These are phyloP conservation scores for Papiliotrema flavescens DNA, from an alignment of 1,284 basidiomycete genomes.

Conservation along the genomic window DNA sequence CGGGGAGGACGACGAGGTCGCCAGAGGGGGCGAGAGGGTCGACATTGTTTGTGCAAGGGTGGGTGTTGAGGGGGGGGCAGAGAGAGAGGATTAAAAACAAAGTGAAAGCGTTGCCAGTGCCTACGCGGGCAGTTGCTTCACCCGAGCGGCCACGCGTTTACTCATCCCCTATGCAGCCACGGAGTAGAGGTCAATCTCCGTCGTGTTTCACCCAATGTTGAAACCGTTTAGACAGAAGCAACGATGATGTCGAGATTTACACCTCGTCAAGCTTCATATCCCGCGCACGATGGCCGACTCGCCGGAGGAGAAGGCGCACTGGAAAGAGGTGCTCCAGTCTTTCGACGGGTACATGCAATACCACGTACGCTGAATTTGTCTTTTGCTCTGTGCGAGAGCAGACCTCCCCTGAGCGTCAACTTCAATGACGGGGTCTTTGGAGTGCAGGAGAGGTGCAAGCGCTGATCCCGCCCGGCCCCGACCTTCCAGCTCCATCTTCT, in stretches of 20 bases:
- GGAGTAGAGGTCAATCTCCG: no score
- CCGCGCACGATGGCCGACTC: slow-evolving; percentile 33
- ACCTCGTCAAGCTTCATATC: no score
- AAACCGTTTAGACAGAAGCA: no score
- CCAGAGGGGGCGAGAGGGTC: background rate
- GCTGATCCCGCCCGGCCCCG: no score
- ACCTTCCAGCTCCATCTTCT: no score
- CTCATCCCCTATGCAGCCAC: background rate
- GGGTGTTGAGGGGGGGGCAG: background rate
- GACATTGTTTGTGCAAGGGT: background rate
- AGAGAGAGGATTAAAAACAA: background rate
- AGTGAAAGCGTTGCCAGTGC: no score
- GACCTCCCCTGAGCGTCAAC: no score
- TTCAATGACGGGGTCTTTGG: no score
- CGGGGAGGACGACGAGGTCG: background rate
- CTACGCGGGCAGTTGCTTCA: no score
- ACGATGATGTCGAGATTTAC: no score
- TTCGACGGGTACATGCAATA: slow-evolving; percentile 50
- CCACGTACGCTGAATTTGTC: slow-evolving; percentile 39
- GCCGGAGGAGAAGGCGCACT: slow-evolving; percentile 41
- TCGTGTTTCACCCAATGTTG: no score
- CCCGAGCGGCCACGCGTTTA: background rate
- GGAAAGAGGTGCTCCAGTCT: slow-evolving; percentile 37
- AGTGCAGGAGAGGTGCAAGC: no score
- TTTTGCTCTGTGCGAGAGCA: background rate